Base-by-base conservation (phyloP, 2,329 filamentous ascomycete species). In the Colletotrichum sp. region DNA sequence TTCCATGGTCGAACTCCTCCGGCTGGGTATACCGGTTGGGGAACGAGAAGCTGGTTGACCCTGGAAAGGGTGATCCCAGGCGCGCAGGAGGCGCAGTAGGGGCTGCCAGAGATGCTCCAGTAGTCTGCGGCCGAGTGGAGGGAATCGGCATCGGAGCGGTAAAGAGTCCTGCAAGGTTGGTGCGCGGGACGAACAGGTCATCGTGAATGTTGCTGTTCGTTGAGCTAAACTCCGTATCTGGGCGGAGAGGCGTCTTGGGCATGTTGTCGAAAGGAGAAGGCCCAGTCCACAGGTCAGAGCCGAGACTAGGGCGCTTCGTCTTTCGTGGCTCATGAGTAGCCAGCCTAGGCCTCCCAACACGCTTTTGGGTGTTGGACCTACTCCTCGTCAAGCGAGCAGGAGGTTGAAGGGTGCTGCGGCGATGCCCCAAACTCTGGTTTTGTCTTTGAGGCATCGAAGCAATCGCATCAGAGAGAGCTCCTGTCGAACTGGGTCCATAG, bases 401-500 rank as follows among this genome's bases (percentile, higher is more conserved):
- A 11, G 90, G 90, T 76, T 88, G 87, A 7, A 91, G 83, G 18
- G 83, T 83, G n/a, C 85, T 83, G 21, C 86, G 88, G 27, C 86
- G 87, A 16, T 86, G 84, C 18, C 87, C 88, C 21, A 89, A 80
- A 0, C 88, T 90, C 73, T 87, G 86, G 16, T 85, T 85, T 73
- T 88, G 87, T 34, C 85, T 80, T 57, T 77, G 77, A 18, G 80
- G 74, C 18, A 78, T 78, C 12, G 84, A 79, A 11, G 79, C 82
- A 16, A 86, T 80, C 55, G 82, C 83, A 9, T 84, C 84, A 5
- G 83, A 83, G 8, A 90, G 80, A 1, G 86, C 85, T 21, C 82
- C 84, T 6, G 90, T 91, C 15, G 90, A 90, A 80, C 89, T 92
- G 2, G 90, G 91, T 0, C 91, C 91, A 76, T 92, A 92, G 76